Base-by-base conservation (phyloP, 345 rosid species). In the Physaria fendleri region DNA sequence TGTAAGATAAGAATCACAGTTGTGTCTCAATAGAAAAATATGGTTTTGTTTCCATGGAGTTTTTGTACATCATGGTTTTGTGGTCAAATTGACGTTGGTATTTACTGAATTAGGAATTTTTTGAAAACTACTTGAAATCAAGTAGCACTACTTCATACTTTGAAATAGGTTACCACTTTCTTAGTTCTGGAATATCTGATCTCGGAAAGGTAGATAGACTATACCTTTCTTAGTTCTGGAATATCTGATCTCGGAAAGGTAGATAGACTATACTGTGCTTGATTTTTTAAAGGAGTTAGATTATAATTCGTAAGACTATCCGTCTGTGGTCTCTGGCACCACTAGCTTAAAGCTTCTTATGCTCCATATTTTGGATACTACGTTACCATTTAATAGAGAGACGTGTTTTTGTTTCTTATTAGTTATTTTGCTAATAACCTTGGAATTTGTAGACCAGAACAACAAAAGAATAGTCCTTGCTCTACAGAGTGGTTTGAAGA, bases 401-500 rank as follows among this genome's bases (percentile, higher is more conserved):
- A 5, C 41, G 8, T 16, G 40, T 14, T 28, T 40, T 28, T 25
- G 38, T 25, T 35, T 34, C 23, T 15, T 8, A 6, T 8, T 35
- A 3, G 16, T 42, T 21, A 1, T 29, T 25, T 38, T 65, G 45
- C 12, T 40, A 9, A 23, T 16, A 30, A 58, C 2, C 0, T 67
- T 38, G 41, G n/a, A 16, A 54, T 28, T 13, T 43, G 47, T 59
- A 71, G 99, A 93, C 64, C 99, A 89, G 75, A 89, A 87, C 71
- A 81, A 83, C 32, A 82, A 74, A 75, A 79, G 99, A 71, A 85
- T 93, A 60, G 99, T 93, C 29, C 79, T 93, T 58, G 99, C 99
- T 3, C 85, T 93, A 23, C 99, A 93, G 69, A 87, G 99, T 71
- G 97, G 99, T 17, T 72, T 93, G 33, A 93, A 89, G 85, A 89